These are phyloP conservation scores for Penicillium cinerascens DNA, from an alignment of 495 filamentous ascomycete species.

Conservation along the genomic window DNA sequence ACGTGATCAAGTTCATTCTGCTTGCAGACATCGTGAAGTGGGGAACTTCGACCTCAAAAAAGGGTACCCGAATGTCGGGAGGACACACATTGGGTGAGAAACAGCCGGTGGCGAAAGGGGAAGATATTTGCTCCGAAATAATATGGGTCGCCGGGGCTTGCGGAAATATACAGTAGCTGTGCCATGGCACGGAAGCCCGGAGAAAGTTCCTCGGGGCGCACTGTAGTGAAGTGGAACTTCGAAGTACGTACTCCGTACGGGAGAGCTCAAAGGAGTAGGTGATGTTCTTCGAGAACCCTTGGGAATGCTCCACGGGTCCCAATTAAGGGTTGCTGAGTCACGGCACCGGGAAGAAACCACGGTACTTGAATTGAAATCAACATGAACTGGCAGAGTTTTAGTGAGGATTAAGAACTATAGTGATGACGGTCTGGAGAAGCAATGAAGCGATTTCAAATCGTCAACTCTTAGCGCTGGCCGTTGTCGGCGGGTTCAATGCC, in stretches of 20 bases:
- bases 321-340: background rate
- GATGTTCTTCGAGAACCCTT: background rate
- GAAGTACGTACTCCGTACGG: background rate
- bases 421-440: background rate
- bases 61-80: background rate
- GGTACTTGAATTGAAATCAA: background rate
- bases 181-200: background rate
- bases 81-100: background rate
- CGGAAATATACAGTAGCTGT: background rate
- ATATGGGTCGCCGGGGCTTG: too few species aligned
- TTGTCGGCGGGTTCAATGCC: background rate
- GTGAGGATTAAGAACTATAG: background rate
- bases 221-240: background rate
- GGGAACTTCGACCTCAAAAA: too few species aligned
- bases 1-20: background rate
- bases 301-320: background rate
- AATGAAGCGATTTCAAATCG: background rate
- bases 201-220: background rate
- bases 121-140: background rate
- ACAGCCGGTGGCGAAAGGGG: background rate
- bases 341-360: background rate
- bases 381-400: background rate
- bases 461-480: background rate
- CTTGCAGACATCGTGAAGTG: background rate
- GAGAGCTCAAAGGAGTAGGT: background rate